Percentiles rank a stretch among this genome's conserved stretches.
These are phyloP conservation scores for Chaetoscypha palmicola DNA, from an alignment of 2,329 filamentous ascomycete species.

Conservation along the genomic window DNA sequence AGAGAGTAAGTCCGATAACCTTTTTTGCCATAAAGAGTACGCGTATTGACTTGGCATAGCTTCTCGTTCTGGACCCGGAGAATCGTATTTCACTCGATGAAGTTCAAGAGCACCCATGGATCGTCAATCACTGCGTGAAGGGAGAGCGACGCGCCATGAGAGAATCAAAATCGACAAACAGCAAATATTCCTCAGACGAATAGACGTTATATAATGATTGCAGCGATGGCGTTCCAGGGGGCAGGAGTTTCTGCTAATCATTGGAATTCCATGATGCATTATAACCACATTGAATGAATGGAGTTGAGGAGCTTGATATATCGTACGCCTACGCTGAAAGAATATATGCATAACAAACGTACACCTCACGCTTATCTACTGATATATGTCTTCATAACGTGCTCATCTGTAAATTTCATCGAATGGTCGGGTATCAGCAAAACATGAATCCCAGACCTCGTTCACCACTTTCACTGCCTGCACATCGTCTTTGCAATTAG, in stretches of 20 bases:
- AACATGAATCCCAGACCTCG: slow-evolving; percentile 98
- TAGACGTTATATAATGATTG: slow-evolving; percentile 25
- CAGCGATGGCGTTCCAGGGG: slow-evolving; percentile 25
- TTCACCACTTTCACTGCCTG: slow-evolving; percentile 87
- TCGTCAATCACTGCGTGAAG: slow-evolving; percentile 77
- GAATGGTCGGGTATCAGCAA: slow-evolving; percentile 87
- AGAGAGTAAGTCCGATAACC: slow-evolving; percentile 54
- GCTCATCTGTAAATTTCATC: slow-evolving; percentile 84
- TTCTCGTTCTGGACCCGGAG: slow-evolving; percentile 87
- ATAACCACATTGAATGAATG: slow-evolving; percentile 23
- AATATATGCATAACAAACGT: slow-evolving; percentile 22
- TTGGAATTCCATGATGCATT: no score
- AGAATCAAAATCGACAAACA: slow-evolving; percentile 30
- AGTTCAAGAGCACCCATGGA: slow-evolving; percentile 89
- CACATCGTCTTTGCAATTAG: slow-evolving; percentile 74
- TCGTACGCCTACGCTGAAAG: slow-evolving; percentile 29
- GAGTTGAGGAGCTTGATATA: slow-evolving; percentile 27
- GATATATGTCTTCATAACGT: slow-evolving; percentile 14
- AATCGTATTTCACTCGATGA: slow-evolving; percentile 88
- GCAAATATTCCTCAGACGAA: slow-evolving; percentile 22
- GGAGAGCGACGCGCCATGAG: slow-evolving; percentile 34
- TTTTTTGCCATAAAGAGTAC: background rate
- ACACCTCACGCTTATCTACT: slow-evolving; percentile 14
- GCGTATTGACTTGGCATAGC: slow-evolving; percentile 39
- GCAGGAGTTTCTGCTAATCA: no score